Conservation (phyloP, 495 filamentous ascomycete genomes). For the Aspergillus funiculosus region DNA sequence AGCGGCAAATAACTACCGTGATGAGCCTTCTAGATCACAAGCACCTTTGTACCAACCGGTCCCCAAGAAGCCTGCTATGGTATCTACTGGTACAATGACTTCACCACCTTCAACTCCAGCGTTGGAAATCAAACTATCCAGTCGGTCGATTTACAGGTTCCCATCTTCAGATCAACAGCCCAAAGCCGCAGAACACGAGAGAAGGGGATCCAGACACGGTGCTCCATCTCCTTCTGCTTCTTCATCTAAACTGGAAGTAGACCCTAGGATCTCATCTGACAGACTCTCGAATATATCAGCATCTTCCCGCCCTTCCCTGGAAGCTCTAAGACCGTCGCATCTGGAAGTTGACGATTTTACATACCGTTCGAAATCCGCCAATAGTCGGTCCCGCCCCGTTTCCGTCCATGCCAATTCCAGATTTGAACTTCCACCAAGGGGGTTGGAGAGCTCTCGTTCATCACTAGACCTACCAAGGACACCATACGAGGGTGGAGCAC, state of each 20-base stretch:
- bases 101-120: slow-evolving; percentile 61
- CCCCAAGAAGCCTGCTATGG: slow-evolving; percentile 61
- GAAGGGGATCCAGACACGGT: slow-evolving; percentile 18
- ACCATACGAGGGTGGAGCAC: slow-evolving; percentile 36
- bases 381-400: slow-evolving; percentile 56
- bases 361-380: slow-evolving; percentile 58
- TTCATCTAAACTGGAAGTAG: slow-evolving; percentile 36
- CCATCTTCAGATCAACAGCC: slow-evolving; percentile 49
- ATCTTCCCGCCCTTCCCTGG: slow-evolving; percentile 74
- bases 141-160: slow-evolving; percentile 57
- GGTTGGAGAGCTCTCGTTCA: slow-evolving; percentile 47
- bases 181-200: slow-evolving; percentile 32
- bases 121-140: slow-evolving; percentile 35
- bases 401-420: slow-evolving; percentile 78
- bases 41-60: slow-evolving; percentile 53
- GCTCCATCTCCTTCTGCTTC: slow-evolving; percentile 30
- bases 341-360: slow-evolving; percentile 54
- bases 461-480: slow-evolving; percentile 34
- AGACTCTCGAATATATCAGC: slow-evolving; percentile 48
- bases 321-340: slow-evolving; percentile 60
- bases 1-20: slow-evolving; percentile 18
- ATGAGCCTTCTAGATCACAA: slow-evolving; percentile 22
- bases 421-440: slow-evolving; percentile 61
- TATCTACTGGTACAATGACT: slow-evolving; percentile 95
- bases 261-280: slow-evolving; percentile 46